Evolutionary conservation across 2,329 filamentous ascomycete species (phyloP).

Genomic region (Colletotrichum orchidophilum): DNA sequence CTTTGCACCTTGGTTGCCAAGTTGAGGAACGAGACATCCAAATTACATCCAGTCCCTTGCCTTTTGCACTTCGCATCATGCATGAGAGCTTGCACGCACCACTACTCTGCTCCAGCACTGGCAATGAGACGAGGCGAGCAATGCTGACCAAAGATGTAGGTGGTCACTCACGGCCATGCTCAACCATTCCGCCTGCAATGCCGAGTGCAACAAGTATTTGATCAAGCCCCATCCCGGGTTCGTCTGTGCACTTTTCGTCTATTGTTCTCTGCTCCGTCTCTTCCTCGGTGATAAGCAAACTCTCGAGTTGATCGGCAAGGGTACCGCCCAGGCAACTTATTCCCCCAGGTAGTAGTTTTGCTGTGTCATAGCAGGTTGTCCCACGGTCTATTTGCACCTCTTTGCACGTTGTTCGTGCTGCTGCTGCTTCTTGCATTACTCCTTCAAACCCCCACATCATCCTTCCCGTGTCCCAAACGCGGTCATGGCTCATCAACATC

Average conservation of each 20-base stretch:
- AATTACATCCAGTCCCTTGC: constrained; percentile 10
- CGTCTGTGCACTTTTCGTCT: not conserved
- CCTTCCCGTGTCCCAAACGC: not conserved
- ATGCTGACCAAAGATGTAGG: not conserved
- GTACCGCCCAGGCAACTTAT: not conserved
- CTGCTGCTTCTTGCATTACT: not conserved
- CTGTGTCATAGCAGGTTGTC: not conserved
- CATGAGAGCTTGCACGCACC: constrained; percentile 7
- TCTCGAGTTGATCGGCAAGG: constrained; percentile 3
- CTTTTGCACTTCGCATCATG: constrained; percentile 20
- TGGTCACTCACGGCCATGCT: constrained; percentile 14
- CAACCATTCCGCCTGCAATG: not conserved
- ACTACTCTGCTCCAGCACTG: constrained; percentile 2
- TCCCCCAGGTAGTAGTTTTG: constrained; percentile 2
- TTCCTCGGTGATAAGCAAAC: constrained; percentile 24
- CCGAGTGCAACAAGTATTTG: constrained; percentile 23
- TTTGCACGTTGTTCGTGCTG: not conserved
- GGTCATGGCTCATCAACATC: constrained; percentile 25
- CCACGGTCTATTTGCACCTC: not conserved
- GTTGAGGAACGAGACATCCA: not conserved
- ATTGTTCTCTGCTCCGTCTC: constrained; percentile 14
- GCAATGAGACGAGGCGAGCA: constrained; percentile 32
- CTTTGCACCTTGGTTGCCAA: not conserved
- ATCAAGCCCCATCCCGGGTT: constrained; percentile 18
- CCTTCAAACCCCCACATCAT: not conserved